phyloP scores from a whole-genome alignment of 257 asterid species.

The Dorcoceras hygrometricum region DNA sequence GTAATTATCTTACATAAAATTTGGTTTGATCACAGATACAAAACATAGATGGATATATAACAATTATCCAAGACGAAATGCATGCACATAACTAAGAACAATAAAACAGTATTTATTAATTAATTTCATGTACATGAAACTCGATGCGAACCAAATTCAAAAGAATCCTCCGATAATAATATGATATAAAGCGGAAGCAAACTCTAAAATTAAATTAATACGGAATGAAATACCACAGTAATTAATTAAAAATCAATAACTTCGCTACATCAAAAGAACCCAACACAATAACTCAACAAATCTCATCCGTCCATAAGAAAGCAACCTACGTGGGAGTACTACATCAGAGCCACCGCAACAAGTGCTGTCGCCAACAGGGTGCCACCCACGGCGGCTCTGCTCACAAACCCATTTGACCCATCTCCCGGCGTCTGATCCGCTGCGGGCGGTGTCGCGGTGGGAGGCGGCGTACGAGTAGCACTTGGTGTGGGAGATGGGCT shows the following conservation, averaged over 20 bases:
- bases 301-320: conserved; percentile 40
- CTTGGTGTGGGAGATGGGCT: conserved; percentile 37
- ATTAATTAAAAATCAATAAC: neutral
- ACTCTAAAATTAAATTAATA: conserved; percentile 13
- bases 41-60: too few species aligned
- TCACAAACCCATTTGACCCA: conserved; percentile 36
- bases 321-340: conserved; percentile 33
- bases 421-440: conserved; percentile 36
- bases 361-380: conserved; percentile 50
- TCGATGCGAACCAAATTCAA: conserved; percentile 21
- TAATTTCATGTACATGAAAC: conserved; percentile 36
- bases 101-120: too few species aligned
- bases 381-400: conserved; percentile 53
- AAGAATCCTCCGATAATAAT: conserved; percentile 32
- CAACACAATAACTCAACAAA: conserved; percentile 31
- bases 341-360: conserved; percentile 60
- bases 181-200: conserved; percentile 22
- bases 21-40: too few species aligned
- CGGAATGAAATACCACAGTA: conserved; percentile 20
- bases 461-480: conserved; percentile 23
- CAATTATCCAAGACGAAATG: too few species aligned
- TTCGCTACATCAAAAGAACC: neutral
- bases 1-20: too few species aligned
- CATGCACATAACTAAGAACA: too few species aligned
- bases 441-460: conserved; percentile 29